phyloP scores from a whole-genome alignment of 208 protist genomes.

The Acanthamoeba quina region DNA sequence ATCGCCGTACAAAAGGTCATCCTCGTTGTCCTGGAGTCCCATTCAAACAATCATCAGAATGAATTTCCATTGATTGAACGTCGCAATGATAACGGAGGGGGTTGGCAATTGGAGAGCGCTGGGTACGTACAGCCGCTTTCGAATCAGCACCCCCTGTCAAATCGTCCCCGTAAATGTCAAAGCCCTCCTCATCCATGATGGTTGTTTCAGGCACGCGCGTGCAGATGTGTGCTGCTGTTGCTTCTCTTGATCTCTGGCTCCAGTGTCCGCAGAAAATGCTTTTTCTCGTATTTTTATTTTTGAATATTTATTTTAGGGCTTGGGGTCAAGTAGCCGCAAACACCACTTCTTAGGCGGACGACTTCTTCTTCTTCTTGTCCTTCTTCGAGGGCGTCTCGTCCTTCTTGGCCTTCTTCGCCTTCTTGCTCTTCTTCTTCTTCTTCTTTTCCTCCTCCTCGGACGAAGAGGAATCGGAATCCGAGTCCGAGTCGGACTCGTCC shows the following conservation, averaged over 20 bases:
- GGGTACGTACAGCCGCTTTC: neutral
- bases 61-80: neutral
- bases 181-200: neutral
- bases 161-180: neutral
- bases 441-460: slow-evolving; percentile 11
- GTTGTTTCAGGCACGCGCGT: neutral
- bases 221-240: too few relatives aligned
- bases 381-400: neutral
- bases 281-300: too few relatives aligned
- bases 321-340: neutral
- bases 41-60: neutral
- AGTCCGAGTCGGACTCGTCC: neutral
- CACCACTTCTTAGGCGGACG: too few relatives aligned
- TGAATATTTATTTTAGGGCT: too few relatives aligned
- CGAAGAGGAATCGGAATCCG: neutral
- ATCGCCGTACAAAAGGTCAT: slow-evolving; percentile 38
- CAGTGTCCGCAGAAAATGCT: too few relatives aligned
- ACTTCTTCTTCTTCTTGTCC: neutral
- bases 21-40: neutral
- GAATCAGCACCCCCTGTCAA: neutral
- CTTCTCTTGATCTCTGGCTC: too few relatives aligned
- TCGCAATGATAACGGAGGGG: too few relatives aligned
- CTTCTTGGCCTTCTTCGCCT: slow-evolving; percentile 13
- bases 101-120: neutral
- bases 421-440: slow-evolving; percentile 59